Conservation (phyloP, 768 basidiomycete genomes). For the Russula abietina region DNA sequence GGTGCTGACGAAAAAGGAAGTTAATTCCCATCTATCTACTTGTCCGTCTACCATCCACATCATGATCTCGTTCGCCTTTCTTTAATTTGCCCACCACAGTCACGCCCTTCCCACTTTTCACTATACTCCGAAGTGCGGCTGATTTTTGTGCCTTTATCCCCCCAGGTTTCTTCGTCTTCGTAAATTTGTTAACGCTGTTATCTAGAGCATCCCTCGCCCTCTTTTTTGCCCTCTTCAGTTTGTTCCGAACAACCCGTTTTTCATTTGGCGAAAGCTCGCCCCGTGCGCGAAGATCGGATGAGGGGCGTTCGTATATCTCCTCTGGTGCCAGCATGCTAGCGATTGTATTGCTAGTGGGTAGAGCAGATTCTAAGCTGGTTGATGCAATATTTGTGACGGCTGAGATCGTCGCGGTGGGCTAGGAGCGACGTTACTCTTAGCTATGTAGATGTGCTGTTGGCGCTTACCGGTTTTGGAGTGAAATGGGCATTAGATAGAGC, state of each 20-base stretch:
- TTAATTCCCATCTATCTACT: constrained; percentile 6
- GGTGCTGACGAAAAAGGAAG: constrained; percentile 4
- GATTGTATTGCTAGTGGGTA: constrained; percentile 74
- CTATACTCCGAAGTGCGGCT: constrained; percentile 69
- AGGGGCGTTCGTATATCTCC: constrained; percentile 68
- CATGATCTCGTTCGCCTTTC: constrained; percentile 26
- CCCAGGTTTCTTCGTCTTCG: constrained; percentile 46
- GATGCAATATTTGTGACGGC: constrained; percentile 79
- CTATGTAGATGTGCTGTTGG: constrained; percentile 3
- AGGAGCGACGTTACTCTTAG: constrained; percentile 16
- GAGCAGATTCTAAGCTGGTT: constrained; percentile 79
- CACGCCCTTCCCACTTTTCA: constrained; percentile 80
- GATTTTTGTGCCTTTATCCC: constrained; percentile 79
- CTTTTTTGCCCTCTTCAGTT: constrained; percentile 64
- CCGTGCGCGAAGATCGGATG: constrained; percentile 52
- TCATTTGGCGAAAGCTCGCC: constrained; percentile 82
- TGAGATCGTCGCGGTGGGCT: constrained; percentile 88
- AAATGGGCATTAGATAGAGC: constrained; percentile 94
- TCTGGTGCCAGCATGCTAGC: constrained; percentile 88
- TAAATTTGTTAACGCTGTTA: constrained; percentile 57
- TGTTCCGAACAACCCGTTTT: constrained; percentile 65
- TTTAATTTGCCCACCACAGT: constrained; percentile 77
- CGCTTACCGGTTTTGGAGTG: constrained; percentile 80
- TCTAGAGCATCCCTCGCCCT: constrained; percentile 61
- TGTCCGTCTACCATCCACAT: constrained; percentile 2